Evolutionary conservation across 2,329 filamentous ascomycete species (phyloP).

Genomic region (Graphiopsis chlorocephala): DNA sequence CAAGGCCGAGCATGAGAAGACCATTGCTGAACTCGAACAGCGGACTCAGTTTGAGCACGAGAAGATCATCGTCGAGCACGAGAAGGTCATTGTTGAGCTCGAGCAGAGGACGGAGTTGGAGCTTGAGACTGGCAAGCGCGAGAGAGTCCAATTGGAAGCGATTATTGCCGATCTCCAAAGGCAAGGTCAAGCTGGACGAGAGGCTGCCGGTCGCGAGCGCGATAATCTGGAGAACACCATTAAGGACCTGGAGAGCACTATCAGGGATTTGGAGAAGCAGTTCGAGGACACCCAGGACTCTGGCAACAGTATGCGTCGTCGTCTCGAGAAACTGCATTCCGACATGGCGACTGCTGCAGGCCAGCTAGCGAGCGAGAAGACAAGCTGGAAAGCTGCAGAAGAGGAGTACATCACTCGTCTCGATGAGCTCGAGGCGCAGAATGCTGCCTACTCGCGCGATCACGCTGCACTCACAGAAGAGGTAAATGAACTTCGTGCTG

Average conservation of each 20-base stretch:
- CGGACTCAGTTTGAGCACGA: slow-evolving; percentile 65
- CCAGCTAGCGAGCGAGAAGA: slow-evolving; percentile 80
- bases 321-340: slow-evolving; percentile 80
- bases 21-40: slow-evolving; percentile 55
- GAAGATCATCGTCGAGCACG: slow-evolving; percentile 67
- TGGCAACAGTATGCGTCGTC: slow-evolving; percentile 62
- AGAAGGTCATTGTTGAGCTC: slow-evolving; percentile 66
- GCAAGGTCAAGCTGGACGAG: slow-evolving; percentile 40
- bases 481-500: slow-evolving; percentile 43
- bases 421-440: slow-evolving; percentile 54
- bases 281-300: slow-evolving; percentile 72
- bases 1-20: slow-evolving; percentile 57
- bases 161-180: slow-evolving; percentile 42
- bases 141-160: slow-evolving; percentile 63
- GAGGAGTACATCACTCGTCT: slow-evolving; percentile 55
- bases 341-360: slow-evolving; percentile 78
- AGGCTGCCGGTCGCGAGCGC: slow-evolving; percentile 58
- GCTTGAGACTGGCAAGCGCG: slow-evolving; percentile 54
- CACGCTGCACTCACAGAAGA: slow-evolving; percentile 47
- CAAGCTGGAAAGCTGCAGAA: slow-evolving; percentile 68
- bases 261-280: slow-evolving; percentile 76
- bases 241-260: slow-evolving; percentile 57
- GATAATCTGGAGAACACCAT: slow-evolving; percentile 63
- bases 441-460: slow-evolving; percentile 45
- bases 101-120: slow-evolving; percentile 75